A percentile compares a stretch with the other conserved stretches of the same genome.
phyloP scores from a whole-genome alignment of 2,329 filamentous ascomycete species.

The Bipolaris sorokiniana region DNA sequence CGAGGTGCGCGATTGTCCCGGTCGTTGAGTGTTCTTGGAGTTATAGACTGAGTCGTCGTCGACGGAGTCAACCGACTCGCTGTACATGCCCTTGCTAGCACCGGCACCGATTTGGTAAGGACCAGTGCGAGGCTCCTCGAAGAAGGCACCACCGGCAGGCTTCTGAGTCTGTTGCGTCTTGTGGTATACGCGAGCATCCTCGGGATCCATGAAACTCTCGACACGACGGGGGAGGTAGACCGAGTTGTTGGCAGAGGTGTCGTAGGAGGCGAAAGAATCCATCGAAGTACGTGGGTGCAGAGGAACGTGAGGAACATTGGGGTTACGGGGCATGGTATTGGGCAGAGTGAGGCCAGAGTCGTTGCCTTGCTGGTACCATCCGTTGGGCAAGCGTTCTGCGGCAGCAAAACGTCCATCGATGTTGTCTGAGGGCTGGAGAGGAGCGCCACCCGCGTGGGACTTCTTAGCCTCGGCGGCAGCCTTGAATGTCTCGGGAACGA shows the following conservation, averaged over 20 bases:
- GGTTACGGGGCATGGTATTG: conserved; percentile 54
- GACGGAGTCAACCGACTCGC: conserved; percentile 46
- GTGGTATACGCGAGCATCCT: conserved; percentile 76
- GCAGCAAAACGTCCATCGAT: conserved; percentile 81
- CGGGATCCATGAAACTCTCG: conserved; percentile 78
- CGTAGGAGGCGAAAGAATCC: conserved; percentile 66
- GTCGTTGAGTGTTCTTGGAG: conserved; percentile 33
- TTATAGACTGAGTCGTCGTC: conserved; percentile 46
- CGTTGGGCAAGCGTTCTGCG: conserved; percentile 69
- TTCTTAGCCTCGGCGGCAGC: conserved; percentile 59
- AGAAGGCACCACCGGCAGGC: conserved; percentile 54
- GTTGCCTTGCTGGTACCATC: conserved; percentile 72
- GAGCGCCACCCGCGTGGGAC: conserved; percentile 58
- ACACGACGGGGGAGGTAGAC: conserved; percentile 71
- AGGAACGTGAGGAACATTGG: conserved; percentile 53
- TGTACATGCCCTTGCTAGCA: conserved; percentile 37
- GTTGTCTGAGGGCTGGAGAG: conserved; percentile 74
- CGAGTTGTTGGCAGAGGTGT: conserved; percentile 62
- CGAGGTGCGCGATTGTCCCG: conserved; percentile 34
- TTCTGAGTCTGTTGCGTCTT: conserved; percentile 64
- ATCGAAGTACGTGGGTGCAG: conserved; percentile 67
- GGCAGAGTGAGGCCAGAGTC: conserved; percentile 68
- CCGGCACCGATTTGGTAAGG: conserved; percentile 36
- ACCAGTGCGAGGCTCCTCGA: conserved; percentile 39
- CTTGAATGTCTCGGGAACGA: conserved; percentile 84